Conservation (phyloP, 306 rosid species). For the Adenanthera pavonina region DNA sequence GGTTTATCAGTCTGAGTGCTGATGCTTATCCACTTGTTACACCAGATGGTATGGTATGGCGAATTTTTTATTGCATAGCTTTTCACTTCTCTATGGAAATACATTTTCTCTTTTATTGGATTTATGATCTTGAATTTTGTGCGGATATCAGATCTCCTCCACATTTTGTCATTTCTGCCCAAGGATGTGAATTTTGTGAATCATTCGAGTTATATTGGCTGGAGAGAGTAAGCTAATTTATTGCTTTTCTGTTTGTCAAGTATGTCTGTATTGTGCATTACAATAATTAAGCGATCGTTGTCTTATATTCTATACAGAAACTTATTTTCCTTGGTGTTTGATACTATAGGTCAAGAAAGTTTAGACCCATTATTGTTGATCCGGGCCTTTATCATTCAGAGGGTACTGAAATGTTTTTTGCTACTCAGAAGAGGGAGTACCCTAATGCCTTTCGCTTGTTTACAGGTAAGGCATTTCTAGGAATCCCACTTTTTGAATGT, state of each 20-base stretch:
- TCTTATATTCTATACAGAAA: not conserved
- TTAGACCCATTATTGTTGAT: conserved; percentile 88
- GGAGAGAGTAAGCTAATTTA: conserved; percentile 84
- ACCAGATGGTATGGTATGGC: conserved; percentile 74
- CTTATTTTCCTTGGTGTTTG: conserved; percentile 34
- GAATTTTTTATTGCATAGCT: not conserved
- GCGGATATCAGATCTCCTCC: conserved; percentile 80
- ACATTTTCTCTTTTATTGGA: not conserved
- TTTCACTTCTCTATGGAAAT: not conserved
- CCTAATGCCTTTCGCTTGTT: conserved; percentile 85
- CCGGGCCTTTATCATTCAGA: conserved; percentile 93
- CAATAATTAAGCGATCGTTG: not conserved
- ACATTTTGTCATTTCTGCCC: conserved; percentile 87
- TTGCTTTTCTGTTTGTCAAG: not conserved
- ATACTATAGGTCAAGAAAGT: conserved; percentile 64
- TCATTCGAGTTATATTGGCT: conserved; percentile 94
- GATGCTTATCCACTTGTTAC: conserved; percentile 84
- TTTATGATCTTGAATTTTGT: conserved; percentile 43
- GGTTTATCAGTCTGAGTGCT: conserved; percentile 76
- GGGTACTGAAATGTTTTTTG: conserved; percentile 85
- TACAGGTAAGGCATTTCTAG: conserved; percentile 59
- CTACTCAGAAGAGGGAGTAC: conserved; percentile 84
- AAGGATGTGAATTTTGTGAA: conserved; percentile 86
- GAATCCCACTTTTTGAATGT: not conserved
- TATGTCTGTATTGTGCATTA: not conserved